Evolutionary conservation across 805 yeast genomes (phyloP).

Genomic region (Diddensiella santjacobensis): DNA sequence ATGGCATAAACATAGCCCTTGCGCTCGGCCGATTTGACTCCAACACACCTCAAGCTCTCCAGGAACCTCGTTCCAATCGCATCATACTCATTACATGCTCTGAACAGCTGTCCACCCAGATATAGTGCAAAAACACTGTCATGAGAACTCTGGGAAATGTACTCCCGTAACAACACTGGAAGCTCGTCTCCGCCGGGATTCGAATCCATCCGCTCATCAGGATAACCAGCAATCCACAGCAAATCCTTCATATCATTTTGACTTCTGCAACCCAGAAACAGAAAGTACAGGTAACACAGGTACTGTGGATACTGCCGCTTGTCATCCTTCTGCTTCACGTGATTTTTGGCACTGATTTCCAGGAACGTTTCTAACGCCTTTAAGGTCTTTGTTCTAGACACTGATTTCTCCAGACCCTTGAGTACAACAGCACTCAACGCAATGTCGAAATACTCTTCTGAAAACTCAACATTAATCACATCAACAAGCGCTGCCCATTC

Average conservation of each 20-base stretch:
- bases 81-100: conserved; percentile 20
- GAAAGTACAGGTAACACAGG: conserved; percentile 25
- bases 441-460: conserved; percentile 23
- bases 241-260: conserved; percentile 22
- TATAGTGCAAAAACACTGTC: conserved; percentile 23
- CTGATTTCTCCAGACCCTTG: conserved; percentile 25
- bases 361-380: conserved; percentile 24
- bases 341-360: conserved; percentile 25
- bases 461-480: conserved; percentile 17
- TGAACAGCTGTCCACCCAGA: conserved; percentile 26
- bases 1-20: conserved; percentile 22
- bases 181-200: conserved; percentile 10
- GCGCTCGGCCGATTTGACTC: conserved; percentile 15
- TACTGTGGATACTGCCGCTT: conserved; percentile 14
- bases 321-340: conserved; percentile 9
- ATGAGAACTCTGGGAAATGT: conserved; percentile 16
- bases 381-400: conserved; percentile 22
- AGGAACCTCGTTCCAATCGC: conserved; percentile 22
- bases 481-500: conserved; percentile 19
- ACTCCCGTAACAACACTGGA: conserved; percentile 23
- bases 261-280: conserved; percentile 26
- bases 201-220: conserved; percentile 21
- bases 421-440: conserved; percentile 24
- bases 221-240: conserved; percentile 28
- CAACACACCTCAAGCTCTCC: conserved; percentile 20